Evolutionary conservation across 805 yeast genomes (phyloP).

Genomic region (Starmerella apicola): DNA sequence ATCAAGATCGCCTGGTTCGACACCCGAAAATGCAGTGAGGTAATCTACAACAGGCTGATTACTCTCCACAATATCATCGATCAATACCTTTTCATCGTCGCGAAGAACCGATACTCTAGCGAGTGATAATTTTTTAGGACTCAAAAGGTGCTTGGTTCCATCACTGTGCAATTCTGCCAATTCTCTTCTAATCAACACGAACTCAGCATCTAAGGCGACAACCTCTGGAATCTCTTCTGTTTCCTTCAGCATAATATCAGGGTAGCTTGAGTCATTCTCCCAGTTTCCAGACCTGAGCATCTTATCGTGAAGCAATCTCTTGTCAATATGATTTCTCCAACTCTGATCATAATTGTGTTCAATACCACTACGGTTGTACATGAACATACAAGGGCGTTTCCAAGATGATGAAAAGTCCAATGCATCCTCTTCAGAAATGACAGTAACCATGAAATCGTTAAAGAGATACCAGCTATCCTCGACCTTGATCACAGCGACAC

Average conservation of each 20-base stretch:
- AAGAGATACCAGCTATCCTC: slow-evolving; percentile 56
- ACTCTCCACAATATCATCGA: slow-evolving; percentile 83
- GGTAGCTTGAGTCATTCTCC: slow-evolving; percentile 30
- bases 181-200: slow-evolving; percentile 71
- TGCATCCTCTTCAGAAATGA: slow-evolving; percentile 64
- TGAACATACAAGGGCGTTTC: slow-evolving; percentile 50
- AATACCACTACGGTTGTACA: slow-evolving; percentile 13
- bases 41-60: slow-evolving; percentile 61
- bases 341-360: slow-evolving; percentile 32
- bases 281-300: slow-evolving; percentile 59
- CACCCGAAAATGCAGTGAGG: slow-evolving; percentile 85
- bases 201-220: slow-evolving; percentile 94
- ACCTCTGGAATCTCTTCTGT: slow-evolving; percentile 56
- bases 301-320: slow-evolving; percentile 57
- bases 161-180: slow-evolving; percentile 62
- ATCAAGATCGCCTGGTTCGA: slow-evolving; percentile 80
- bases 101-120: slow-evolving; percentile 84
- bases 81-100: slow-evolving; percentile 33
- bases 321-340: slow-evolving; percentile 44
- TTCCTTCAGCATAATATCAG: slow-evolving; percentile 39
- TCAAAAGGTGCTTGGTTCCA: slow-evolving; percentile 56
- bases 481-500: slow-evolving; percentile 27
- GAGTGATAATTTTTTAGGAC: slow-evolving; percentile 63
- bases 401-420: slow-evolving; percentile 58
- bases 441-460: slow-evolving; percentile 80